Evolutionary conservation across 441 rosid species (phyloP).

Genomic region (Eutrema salsugineum): DNA sequence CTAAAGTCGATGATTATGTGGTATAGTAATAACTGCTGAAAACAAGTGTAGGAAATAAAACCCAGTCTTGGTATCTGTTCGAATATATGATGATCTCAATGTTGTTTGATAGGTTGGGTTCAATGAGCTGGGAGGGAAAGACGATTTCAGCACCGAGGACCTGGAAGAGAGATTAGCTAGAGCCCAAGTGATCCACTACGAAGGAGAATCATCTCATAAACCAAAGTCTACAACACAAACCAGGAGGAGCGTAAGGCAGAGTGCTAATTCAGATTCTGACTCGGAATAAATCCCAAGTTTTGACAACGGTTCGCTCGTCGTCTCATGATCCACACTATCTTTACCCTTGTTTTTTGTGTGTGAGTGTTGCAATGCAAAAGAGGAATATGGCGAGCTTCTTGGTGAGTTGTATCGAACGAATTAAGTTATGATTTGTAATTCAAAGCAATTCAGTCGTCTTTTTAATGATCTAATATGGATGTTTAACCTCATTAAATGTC

Average conservation of each 20-base stretch:
- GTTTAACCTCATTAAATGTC: background rate
- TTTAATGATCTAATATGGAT: background rate
- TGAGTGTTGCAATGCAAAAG: background rate
- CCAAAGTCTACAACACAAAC: slow-evolving; percentile 43
- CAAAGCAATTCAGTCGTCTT: background rate
- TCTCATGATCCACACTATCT: background rate
- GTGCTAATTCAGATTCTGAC: slow-evolving; percentile 64
- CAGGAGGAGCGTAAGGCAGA: slow-evolving; percentile 74
- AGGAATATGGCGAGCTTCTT: background rate
- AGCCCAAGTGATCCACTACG: slow-evolving; percentile 74
- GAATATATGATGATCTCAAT: background rate
- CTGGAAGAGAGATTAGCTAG: slow-evolving; percentile 87
- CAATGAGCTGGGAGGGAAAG: slow-evolving; percentile 91
- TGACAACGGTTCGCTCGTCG: background rate
- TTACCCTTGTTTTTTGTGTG: background rate
- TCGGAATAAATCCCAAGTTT: slow-evolving; percentile 41
- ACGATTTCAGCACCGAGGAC: slow-evolving; percentile 85
- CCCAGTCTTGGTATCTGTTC: background rate
- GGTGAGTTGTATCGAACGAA: background rate
- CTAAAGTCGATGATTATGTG: slow-evolving; percentile 98
- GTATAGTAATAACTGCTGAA: slow-evolving; percentile 29
- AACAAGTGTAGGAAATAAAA: background rate
- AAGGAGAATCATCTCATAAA: slow-evolving; percentile 72
- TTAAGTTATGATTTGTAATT: slow-evolving; percentile 2
- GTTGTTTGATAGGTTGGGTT: slow-evolving; percentile 69